A percentile compares a stretch with the other conserved stretches of the same genome.
Evolutionary conservation across 2,329 filamentous ascomycete species (phyloP).

Genomic region (Thielaviopsis musarum): DNA sequence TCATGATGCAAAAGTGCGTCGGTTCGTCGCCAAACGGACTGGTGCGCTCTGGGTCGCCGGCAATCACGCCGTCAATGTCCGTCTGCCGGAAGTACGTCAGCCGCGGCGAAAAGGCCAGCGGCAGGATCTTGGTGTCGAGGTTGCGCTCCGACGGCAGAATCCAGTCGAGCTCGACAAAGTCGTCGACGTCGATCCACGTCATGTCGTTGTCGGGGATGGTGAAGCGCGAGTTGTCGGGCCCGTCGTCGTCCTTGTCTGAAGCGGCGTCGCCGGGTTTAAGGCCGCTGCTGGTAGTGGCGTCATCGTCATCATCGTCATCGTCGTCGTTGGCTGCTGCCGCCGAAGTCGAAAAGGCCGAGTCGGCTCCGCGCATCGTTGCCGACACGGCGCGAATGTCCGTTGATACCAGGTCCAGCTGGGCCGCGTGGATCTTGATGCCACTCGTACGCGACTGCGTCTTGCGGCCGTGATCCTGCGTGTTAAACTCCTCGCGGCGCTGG

Average conservation of each 20-base stretch:
- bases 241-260: slow-evolving; percentile 34
- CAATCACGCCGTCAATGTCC: slow-evolving; percentile 67
- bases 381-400: slow-evolving; percentile 90
- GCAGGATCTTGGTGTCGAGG: slow-evolving; percentile 84
- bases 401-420: slow-evolving; percentile 78
- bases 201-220: slow-evolving; percentile 91
- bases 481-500: slow-evolving; percentile 82
- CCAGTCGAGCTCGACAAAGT: slow-evolving; percentile 97
- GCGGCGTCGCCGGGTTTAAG: slow-evolving; percentile 3
- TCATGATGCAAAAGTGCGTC: slow-evolving; percentile 93
- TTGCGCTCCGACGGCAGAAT: slow-evolving; percentile 79
- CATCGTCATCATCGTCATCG: slow-evolving; percentile 5
- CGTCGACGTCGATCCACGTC: slow-evolving; percentile 98
- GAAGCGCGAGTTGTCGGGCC: slow-evolving; percentile 68
- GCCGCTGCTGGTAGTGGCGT: slow-evolving; percentile 3
- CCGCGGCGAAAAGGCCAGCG: slow-evolving; percentile 79
- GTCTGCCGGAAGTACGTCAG: slow-evolving; percentile 97
- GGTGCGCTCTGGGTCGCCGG: slow-evolving; percentile 63
- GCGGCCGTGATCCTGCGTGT: slow-evolving; percentile 58
- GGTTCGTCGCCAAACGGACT: slow-evolving; percentile 88
- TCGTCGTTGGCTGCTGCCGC: slow-evolving; percentile 5
- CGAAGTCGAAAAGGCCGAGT: slow-evolving; percentile 16
- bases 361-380: slow-evolving; percentile 70
- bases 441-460: slow-evolving; percentile 68
- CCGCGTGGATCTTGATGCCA: slow-evolving; percentile 89